Evolutionary conservation across 768 basidiomycete species (phyloP), one percentile per base, ranked within the genome.

Genomic region (Agrocybe chaxingu): DNA sequence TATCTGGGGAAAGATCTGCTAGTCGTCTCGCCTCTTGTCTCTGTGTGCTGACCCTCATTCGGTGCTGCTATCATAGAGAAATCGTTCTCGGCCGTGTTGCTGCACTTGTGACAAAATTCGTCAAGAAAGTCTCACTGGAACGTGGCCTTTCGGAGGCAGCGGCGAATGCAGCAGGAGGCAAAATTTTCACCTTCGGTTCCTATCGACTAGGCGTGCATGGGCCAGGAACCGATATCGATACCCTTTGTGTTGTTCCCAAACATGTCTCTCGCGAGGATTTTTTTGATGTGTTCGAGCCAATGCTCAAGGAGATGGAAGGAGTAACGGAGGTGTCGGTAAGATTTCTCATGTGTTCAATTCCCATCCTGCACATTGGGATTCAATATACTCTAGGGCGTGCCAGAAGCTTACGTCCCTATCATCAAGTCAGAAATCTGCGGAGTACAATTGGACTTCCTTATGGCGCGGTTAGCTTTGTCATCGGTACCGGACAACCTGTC

Each of bases 121-220:
- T 99, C 43, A 82, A 82, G 62, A 80, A 81, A 55, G 84, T 95
- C 1, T 87, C 89, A 7, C 66, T 95, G 50, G 71, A 81, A 39
- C 81, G 79, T 36, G 96, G 96, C 6, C 73, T 96, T 41, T 95
- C 94, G 30, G 94, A 98, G 56, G 70, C 86, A 13, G 88, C 92
- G 1, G 95, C 96, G 7, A 81, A 72, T 45, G 85, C 90, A 42
- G 92, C 97, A 7, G 97, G 97, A 45, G 97, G 95, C 56, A 96
- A 98, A 76, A 98, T 99, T 66, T 99, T 93, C 68, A 98, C 97
- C 6, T 99, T 96, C 68, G 97, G 97, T 37, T 98, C 95, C 45
- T 98, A 98, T 76, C 88, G 97, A 60, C 74, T 99, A 43, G 97
- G 97, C 52, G 97, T 98, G 16, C 97, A 98, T 68, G 92, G 92